phyloP scores from a whole-genome alignment of 352 stramenopile genomes.

The Pythium vanterpoolii region DNA sequence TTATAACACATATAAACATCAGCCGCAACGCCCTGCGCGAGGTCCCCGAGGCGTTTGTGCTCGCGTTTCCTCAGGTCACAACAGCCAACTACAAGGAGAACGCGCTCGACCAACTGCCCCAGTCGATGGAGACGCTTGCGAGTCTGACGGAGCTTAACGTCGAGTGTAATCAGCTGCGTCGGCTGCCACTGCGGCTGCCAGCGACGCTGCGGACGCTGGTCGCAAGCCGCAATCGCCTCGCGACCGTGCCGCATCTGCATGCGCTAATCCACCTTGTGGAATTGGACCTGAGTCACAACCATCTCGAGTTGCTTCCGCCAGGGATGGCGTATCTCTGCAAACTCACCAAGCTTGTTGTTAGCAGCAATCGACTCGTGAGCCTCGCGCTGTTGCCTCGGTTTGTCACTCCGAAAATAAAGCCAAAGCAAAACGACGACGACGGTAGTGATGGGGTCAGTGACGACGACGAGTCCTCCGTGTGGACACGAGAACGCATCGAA shows the following conservation, averaged over 20 bases:
- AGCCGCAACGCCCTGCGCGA: conserved; percentile 67
- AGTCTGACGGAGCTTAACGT: conserved; percentile 41
- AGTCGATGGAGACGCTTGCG: conserved; percentile 24
- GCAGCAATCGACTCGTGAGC: conserved; percentile 61
- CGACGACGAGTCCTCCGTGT: not conserved
- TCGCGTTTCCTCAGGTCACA: conserved; percentile 49
- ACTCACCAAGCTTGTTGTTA: conserved; percentile 40
- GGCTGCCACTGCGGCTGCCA: conserved; percentile 39
- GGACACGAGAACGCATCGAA: conserved; percentile 12
- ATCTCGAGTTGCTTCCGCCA: conserved; percentile 50
- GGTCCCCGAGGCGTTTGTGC: conserved; percentile 46
- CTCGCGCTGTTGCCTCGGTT: conserved; percentile 47
- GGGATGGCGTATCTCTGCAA: conserved; percentile 41
- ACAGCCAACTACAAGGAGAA: conserved; percentile 67
- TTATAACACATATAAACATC: conserved; percentile 58
- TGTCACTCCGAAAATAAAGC: conserved; percentile 1
- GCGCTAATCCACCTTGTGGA: conserved; percentile 38
- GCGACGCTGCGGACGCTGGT: conserved; percentile 32
- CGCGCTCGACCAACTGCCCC: conserved; percentile 36
- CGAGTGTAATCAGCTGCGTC: conserved; percentile 58
- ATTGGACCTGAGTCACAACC: conserved; percentile 65
- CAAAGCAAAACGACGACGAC: not conserved
- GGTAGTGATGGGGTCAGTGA: not conserved
- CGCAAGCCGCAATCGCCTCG: conserved; percentile 52
- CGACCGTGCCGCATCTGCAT: conserved; percentile 44